Conservation (phyloP, 345 rosid genomes). For the Triadica sebifera region DNA sequence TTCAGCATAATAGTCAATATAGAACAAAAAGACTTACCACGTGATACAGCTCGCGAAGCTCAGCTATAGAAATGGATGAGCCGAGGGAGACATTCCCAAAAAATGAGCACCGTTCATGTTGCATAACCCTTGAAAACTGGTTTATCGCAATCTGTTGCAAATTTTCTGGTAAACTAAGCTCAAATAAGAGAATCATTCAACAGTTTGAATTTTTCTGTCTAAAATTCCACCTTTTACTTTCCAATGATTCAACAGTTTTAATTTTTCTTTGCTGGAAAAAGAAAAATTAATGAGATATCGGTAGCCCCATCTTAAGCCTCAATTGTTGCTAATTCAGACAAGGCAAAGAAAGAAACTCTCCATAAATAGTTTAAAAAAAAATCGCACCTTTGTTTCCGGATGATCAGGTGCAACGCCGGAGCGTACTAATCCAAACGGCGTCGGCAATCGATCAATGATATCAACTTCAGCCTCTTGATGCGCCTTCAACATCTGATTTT, state of each 20-base stretch:
- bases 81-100: constrained; percentile 75
- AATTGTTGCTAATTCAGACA: neutral
- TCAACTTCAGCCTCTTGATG: constrained; percentile 65
- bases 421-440: constrained; percentile 92
- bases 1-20: neutral
- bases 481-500: constrained; percentile 58
- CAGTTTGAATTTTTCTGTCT: neutral
- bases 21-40: constrained; percentile 42
- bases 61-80: constrained; percentile 61
- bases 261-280: neutral
- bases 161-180: constrained; percentile 46
- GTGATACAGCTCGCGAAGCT: constrained; percentile 78
- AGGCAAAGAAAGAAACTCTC: neutral
- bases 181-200: constrained; percentile 36
- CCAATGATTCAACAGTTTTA: neutral
- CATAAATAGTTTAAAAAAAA: neutral
- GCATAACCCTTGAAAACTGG: constrained; percentile 81
- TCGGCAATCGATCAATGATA: constrained; percentile 82
- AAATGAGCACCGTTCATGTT: constrained; percentile 63
- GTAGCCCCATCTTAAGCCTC: neutral
- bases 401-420: constrained; percentile 98
- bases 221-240: neutral
- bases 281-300: neutral
- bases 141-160: constrained; percentile 77
- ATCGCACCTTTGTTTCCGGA: constrained; percentile 78